Conservation (phyloP, 2,329 filamentous ascomycete genomes). For the Ophiocordyceps camponoti-saundersi region DNA sequence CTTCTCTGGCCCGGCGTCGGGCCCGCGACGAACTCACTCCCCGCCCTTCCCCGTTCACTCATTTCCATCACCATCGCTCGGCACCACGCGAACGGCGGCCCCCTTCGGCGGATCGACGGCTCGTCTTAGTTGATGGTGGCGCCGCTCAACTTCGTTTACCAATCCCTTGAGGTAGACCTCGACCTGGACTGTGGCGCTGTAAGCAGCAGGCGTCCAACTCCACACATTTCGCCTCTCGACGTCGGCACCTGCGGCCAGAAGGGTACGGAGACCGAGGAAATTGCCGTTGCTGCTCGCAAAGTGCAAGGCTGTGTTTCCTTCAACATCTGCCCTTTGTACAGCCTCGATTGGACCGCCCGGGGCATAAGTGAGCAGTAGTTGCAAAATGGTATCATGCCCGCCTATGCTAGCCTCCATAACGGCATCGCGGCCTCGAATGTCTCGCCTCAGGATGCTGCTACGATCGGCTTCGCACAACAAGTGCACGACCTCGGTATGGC, state of each 20-base stretch:
- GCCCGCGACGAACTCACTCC: no score
- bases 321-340: conserved; percentile 42
- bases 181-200: conserved; percentile 65
- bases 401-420: conserved; percentile 47
- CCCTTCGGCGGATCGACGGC: conserved; percentile 22
- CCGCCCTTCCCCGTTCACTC: conserved; percentile 8
- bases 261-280: conserved; percentile 56
- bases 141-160: conserved; percentile 52
- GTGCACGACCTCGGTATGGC: conserved; percentile 58
- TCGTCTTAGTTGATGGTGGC: conserved; percentile 21
- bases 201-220: conserved; percentile 71
- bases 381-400: conserved; percentile 47
- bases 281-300: conserved; percentile 74
- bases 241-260: conserved; percentile 65
- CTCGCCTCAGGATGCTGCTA: conserved; percentile 43
- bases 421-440: conserved; percentile 53
- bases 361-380: conserved; percentile 44
- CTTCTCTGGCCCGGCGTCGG: not conserved
- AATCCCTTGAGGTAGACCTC: conserved; percentile 72
- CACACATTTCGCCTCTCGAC: conserved; percentile 55
- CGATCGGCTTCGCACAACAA: conserved; percentile 50
- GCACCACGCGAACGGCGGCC: conserved; percentile 26
- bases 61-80: conserved; percentile 17
- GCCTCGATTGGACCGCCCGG: conserved; percentile 35
- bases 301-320: conserved; percentile 77